A percentile compares a stretch with the other conserved stretches of the same genome.
These are phyloP conservation scores for Rhododendron simsii DNA, from an alignment of 148 eudicot genomes.

Conservation along the genomic window DNA sequence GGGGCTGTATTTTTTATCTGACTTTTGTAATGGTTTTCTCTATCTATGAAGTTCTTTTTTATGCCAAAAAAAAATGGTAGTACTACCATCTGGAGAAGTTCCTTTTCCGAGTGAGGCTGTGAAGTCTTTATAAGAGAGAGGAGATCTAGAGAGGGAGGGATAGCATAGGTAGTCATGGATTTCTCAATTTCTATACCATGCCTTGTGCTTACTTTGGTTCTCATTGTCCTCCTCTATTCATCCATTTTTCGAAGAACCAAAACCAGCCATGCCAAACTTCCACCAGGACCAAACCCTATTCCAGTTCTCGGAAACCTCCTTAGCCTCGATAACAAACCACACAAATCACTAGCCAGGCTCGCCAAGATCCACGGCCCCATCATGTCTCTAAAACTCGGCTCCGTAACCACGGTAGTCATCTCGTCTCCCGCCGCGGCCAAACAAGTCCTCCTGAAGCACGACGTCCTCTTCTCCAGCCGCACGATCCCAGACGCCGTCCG, in stretches of 20 bases:
- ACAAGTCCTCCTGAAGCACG: background rate
- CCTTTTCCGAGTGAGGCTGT: background rate
- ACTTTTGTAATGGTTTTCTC: no score
- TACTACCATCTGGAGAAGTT: background rate
- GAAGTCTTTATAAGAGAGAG: background rate
- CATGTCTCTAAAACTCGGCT: background rate
- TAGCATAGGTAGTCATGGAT: background rate
- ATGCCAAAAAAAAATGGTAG: background rate
- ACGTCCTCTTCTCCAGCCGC: background rate
- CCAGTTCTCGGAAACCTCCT: background rate
- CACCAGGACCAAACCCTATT: background rate
- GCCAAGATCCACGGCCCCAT: background rate
- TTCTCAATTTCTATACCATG: background rate
- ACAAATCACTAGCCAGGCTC: background rate
- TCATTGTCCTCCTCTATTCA: background rate
- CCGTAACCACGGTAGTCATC: background rate
- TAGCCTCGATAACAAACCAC: background rate
- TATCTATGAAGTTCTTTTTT: no score
- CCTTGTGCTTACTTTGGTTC: background rate
- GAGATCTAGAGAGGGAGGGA: background rate
- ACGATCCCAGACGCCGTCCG: background rate
- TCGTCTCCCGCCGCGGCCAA: background rate
- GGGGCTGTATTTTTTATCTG: no score
- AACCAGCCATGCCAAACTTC: background rate
- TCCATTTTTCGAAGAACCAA: background rate